phyloP scores from a whole-genome alignment of 78 protist species.

The slime mould (Dictyostelium discoideum) region dicty_2.7 NC_007088.5:6872001-6872500 shows the following conservation, averaged over 20 bases:
- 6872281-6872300: not conserved
- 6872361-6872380: not conserved
- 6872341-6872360: no score
- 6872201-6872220: not conserved
- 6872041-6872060: no score
- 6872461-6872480: not conserved
- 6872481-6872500: slow-evolving; percentile 3
- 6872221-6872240: not conserved
- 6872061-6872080: no score
- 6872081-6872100: no score
- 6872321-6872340: not conserved
- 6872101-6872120: no score
- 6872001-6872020: no score
- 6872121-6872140: no score
- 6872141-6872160: no score
- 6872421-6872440: not conserved
- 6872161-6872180: no score
- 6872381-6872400: not conserved
- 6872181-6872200: no score
- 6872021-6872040: no score
- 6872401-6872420: not conserved
- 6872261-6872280: not conserved
- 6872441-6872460: not conserved
- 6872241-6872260: not conserved
- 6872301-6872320: not conserved